phyloP scores from a whole-genome alignment of 768 basidiomycete species.

The Cytidiella melzeri region DNA sequence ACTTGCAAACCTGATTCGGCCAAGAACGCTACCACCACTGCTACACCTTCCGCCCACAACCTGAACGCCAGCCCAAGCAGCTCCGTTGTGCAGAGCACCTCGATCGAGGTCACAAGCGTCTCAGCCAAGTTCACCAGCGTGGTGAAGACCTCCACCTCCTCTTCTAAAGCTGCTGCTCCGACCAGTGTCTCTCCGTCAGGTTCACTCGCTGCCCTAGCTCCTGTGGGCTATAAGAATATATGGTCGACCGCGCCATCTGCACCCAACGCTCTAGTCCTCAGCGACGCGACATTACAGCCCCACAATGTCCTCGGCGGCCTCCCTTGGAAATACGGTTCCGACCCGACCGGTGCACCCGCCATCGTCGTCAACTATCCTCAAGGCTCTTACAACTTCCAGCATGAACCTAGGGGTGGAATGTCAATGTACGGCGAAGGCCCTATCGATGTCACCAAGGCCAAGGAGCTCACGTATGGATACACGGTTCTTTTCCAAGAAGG shows the following conservation, averaged over 20 bases:
- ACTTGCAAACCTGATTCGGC: slow-evolving; percentile 3
- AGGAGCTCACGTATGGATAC: slow-evolving; percentile 54
- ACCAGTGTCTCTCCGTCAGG: not conserved
- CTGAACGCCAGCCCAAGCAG: not conserved
- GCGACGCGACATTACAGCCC: slow-evolving; percentile 41
- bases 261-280: slow-evolving; percentile 31
- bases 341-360: slow-evolving; percentile 45
- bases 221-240: slow-evolving; percentile 20
- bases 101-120: too few relatives aligned
- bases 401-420: slow-evolving; percentile 47
- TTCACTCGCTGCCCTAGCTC: slow-evolving; percentile 34
- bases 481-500: slow-evolving; percentile 53
- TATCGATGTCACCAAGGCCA: slow-evolving; percentile 49
- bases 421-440: slow-evolving; percentile 64
- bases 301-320: slow-evolving; percentile 32
- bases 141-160: not conserved
- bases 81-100: not conserved
- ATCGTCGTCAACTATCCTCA: slow-evolving; percentile 50
- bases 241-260: slow-evolving; percentile 43
- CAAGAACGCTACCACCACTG: not conserved
- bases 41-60: not conserved
- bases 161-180: not conserved
- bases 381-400: slow-evolving; percentile 46
- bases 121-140: too few relatives aligned
- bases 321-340: slow-evolving; percentile 35